Base-by-base conservation (phyloP, 352 stramenopile species). In the Blastocystis hominis region DNA sequence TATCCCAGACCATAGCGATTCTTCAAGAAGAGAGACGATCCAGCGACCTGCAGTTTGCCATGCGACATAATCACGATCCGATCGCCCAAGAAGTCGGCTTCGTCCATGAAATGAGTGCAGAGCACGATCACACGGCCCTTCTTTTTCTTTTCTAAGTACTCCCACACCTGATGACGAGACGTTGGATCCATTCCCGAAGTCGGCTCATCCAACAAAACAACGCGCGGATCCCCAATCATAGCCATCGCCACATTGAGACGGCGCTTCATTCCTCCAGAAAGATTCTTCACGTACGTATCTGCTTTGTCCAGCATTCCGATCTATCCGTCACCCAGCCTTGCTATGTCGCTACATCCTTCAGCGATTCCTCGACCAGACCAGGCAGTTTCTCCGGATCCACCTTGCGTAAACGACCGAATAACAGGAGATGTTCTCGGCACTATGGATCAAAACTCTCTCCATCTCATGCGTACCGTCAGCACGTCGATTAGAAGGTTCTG, bases 21-120 rank as follows among this genome's bases (percentile, higher is more conserved):
- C 89, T 96, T 96, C 34, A 96, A 88, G 50, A 94, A 95, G 66
- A 94, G 77, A 7, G 92, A 93, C 0, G 91, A 93, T 1, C 93
- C 93, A 0, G 47, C 38, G 13, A 70, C 75, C n/a, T 88, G 81
- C 20, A 91, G 80, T 44, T 90, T 89, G 53, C 89, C 94, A 5
- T 96, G 90, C 0, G 93, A 92, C 91, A 97, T 92, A 54, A 97
- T 95, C 13, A 93, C 92, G 24, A 97, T 95, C 24, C 93, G 91
- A 56, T 97, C 94, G 10, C 92, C 93, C 0, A 98, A 89, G 38
- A 96, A 89, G 66, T 98, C 94, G 7, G 94, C 93, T 89, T 98
- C 94, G 86, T 98, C 92, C 91, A 94, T 94, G 61, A 91, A 92
- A 75, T 97, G 94, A 10, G 94, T 97, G 38, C 92, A 96, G 13